Conservation (phyloP, 495 filamentous ascomycete genomes). For the Penicillium roqueforti region DNA sequence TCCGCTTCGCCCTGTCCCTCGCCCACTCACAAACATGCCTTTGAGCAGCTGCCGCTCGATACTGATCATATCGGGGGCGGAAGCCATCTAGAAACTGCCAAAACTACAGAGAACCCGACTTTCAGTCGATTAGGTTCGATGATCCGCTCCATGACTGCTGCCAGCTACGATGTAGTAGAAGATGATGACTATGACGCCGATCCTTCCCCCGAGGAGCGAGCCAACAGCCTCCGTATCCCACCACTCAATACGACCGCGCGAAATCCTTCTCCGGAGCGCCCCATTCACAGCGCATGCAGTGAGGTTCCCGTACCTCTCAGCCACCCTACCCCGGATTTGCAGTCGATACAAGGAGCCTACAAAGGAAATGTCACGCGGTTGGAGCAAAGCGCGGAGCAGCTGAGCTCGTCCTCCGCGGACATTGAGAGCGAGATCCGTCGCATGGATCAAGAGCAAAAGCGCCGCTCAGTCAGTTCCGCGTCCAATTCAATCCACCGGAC, state of each 20-base stretch:
- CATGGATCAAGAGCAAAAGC: slow-evolving; percentile 72
- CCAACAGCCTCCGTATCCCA: slow-evolving; percentile 30
- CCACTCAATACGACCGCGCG: slow-evolving; percentile 32
- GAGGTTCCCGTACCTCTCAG: slow-evolving; percentile 57
- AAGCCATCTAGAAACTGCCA: slow-evolving; percentile 23
- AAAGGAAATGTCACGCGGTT: slow-evolving; percentile 75
- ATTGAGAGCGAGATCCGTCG: slow-evolving; percentile 80
- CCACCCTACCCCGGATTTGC: slow-evolving; percentile 74
- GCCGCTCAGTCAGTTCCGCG: slow-evolving; percentile 42
- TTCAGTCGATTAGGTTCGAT: slow-evolving; percentile 33
- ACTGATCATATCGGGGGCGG: slow-evolving; percentile 25
- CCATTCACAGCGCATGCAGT: slow-evolving; percentile 57
- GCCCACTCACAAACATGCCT: slow-evolving; percentile 21
- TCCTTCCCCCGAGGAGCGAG: slow-evolving; percentile 25
- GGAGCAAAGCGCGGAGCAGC: slow-evolving; percentile 74
- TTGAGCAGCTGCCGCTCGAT: slow-evolving; percentile 28
- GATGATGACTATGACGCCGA: slow-evolving; percentile 45
- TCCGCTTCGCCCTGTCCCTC: slow-evolving; percentile 32
- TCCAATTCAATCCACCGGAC: slow-evolving; percentile 68
- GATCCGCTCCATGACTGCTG: slow-evolving; percentile 40
- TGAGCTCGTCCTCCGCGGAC: slow-evolving; percentile 71
- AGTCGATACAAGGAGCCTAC: slow-evolving; percentile 69
- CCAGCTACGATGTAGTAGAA: slow-evolving; percentile 45
- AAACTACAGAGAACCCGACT: slow-evolving; percentile 22
- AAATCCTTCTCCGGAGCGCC: slow-evolving; percentile 39